These are phyloP conservation scores for Begonia loranthoides DNA, from an alignment of 306 rosid genomes.

Conservation along the genomic window DNA sequence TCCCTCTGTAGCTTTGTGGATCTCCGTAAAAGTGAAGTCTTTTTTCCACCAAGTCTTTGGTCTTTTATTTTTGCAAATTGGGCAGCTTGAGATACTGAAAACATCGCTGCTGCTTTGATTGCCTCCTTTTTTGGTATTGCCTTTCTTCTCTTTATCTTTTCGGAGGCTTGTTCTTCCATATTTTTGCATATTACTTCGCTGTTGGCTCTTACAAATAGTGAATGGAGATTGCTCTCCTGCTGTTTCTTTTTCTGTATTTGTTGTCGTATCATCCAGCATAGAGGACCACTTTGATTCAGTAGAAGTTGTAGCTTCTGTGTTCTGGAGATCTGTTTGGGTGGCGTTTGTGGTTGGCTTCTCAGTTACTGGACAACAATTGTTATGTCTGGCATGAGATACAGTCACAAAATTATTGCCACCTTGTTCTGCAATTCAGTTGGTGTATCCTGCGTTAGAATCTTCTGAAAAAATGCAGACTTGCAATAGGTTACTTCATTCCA, in stretches of 20 bases:
- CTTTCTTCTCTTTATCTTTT: not conserved
- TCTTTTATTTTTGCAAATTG: constrained; percentile 43
- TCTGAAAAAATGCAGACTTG: too few species aligned
- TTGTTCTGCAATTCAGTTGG: too few species aligned
- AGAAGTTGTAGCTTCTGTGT: not conserved
- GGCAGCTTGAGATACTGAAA: constrained; percentile 25
- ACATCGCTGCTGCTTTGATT: constrained; percentile 21
- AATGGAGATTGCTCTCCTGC: constrained; percentile 12
- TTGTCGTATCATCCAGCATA: constrained; percentile 2
- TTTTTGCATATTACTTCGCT: too few species aligned
- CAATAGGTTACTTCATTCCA: too few species aligned
- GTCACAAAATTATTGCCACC: too few species aligned
- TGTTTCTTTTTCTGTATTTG: constrained; percentile 19
- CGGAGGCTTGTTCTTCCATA: not conserved
- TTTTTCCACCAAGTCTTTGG: constrained; percentile 36
- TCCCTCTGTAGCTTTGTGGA: constrained; percentile 38
- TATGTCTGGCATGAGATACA: too few species aligned
- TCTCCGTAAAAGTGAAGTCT: constrained; percentile 53
- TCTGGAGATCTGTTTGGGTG: too few species aligned
- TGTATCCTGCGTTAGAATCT: too few species aligned
- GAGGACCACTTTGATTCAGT: not conserved
- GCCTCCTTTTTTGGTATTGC: not conserved
- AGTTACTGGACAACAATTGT: too few species aligned
- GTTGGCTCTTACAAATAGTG: constrained; percentile 13
- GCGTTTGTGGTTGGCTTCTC: too few species aligned